Evolutionary conservation across 306 rosid genomes (phyloP), one percentile per base, ranked within the genome.

Genomic region (Pyrus bretschneideri): DNA sequence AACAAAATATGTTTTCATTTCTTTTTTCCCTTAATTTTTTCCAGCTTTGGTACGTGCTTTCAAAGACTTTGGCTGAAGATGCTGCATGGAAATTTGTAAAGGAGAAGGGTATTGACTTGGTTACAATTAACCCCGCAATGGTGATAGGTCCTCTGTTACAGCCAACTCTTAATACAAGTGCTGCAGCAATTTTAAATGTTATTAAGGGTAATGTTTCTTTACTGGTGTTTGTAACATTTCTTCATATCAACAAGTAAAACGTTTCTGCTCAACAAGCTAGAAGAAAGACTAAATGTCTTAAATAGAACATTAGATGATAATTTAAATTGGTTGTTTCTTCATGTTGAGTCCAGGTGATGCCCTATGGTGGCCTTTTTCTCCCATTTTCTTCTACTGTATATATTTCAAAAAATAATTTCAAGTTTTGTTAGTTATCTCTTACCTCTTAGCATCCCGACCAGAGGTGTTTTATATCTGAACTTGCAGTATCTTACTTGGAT

Each of bases 21-120:
- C 18, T 69, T 44, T 66, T 64, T 40, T 19, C 62, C 19, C 38
- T 62, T 52, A 9, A 55, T 59, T 69, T 67, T 35, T 73, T 82
- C 65, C 85, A 93, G 97, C 23, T 70, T 18, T 93, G 97, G 98
- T 93, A 93, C 73, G 29, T 44, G 40, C 90, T 91, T 76, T 86
- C 96, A 60, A 93, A 93, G 87, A 87, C 96, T 67, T 83, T 93
- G 83, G 97, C 97, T 35, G 98, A 93, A 86, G 94, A 86, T 11
- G 88, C 89, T 83, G 98, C 94, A 75, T 91, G 98, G 96, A 88
- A 88, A 80, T 91, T 93, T 79, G 93, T 44, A 9, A 88, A 85
- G 29, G 91, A 91, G 81, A 88, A 93, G 67, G 87, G 63, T 23
- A 85, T 91, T 76, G 97, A 93, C 84, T 76, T 91, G 91, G 89